These are phyloP conservation scores for Nicotiana rustica DNA, from an alignment of 305 asterid species.

Conservation along the genomic window DNA sequence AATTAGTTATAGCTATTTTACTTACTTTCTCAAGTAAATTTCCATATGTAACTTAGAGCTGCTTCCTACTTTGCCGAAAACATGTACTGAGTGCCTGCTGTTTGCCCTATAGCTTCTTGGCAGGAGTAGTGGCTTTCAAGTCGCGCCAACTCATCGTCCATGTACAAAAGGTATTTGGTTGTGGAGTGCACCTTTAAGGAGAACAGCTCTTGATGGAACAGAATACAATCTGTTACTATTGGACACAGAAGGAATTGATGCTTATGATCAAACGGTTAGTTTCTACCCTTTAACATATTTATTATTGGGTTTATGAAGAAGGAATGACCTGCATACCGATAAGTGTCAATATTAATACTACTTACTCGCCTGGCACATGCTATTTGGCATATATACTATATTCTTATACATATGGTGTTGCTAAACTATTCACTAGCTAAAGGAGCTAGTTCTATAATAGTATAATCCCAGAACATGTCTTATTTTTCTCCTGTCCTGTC, in stretches of 20 bases:
- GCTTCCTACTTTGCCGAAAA: background rate
- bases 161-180: conserved; percentile 98
- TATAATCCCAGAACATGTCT: background rate
- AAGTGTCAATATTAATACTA: background rate
- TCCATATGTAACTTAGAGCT: background rate
- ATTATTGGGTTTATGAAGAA: background rate
- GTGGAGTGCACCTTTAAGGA: conserved; percentile 89
- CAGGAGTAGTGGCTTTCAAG: conserved; percentile 96
- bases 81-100: conserved; percentile 29
- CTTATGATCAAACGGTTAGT: conserved; percentile 95
- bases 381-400: background rate
- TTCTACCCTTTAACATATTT: conserved; percentile 28
- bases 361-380: background rate
- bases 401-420: conserved; percentile 3
- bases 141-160: conserved; percentile 94
- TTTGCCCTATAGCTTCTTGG: conserved; percentile 82
- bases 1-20: background rate
- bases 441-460: background rate
- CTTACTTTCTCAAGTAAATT: background rate
- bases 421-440: background rate
- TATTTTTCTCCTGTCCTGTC: background rate
- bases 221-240: conserved; percentile 87
- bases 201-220: conserved; percentile 96
- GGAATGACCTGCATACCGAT: background rate
- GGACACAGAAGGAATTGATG: conserved; percentile 96